Evolutionary conservation across 805 yeast species (phyloP).

Genomic region (Starmerella scarabaei): DNA sequence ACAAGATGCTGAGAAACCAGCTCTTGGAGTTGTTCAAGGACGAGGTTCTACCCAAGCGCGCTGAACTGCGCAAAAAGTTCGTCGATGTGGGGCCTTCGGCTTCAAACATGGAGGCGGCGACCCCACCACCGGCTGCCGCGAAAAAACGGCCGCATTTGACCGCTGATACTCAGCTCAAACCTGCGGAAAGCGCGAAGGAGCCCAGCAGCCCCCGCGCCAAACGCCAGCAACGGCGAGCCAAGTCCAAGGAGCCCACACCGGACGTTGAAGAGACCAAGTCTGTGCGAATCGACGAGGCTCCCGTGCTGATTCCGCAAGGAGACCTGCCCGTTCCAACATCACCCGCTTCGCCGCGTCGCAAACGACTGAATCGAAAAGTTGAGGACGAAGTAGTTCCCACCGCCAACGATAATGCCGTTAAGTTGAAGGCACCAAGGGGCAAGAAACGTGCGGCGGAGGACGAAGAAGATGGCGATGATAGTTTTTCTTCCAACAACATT

Average conservation of each 20-base stretch:
- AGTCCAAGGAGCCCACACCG: constrained; percentile 1
- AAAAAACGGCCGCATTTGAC: background rate
- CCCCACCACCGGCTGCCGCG: constrained; percentile 7
- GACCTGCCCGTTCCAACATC: background rate
- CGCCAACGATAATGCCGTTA: constrained; percentile 7
- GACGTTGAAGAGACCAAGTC: background rate
- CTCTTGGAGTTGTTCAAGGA: constrained; percentile 49
- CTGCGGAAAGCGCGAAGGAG: background rate
- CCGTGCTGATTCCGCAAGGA: background rate
- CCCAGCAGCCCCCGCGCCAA: constrained; percentile 1
- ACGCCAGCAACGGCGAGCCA: background rate
- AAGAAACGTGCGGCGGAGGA: constrained; percentile 4
- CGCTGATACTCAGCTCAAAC: background rate
- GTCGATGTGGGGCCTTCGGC: constrained; percentile 28
- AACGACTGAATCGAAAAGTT: constrained; percentile 11
- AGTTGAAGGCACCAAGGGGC: constrained; percentile 12
- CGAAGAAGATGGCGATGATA: constrained; percentile 4
- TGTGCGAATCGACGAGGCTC: background rate
- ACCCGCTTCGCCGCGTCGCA: constrained; percentile 10
- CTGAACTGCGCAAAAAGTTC: constrained; percentile 29
- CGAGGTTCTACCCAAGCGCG: constrained; percentile 39
- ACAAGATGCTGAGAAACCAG: constrained; percentile 55
- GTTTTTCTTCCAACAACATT: constrained; percentile 18
- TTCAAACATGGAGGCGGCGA: constrained; percentile 32
- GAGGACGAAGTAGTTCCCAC: constrained; percentile 2